Base-by-base conservation (phyloP, 2,329 filamentous ascomycete genomes). In the Aureobasidium sp. region DNA sequence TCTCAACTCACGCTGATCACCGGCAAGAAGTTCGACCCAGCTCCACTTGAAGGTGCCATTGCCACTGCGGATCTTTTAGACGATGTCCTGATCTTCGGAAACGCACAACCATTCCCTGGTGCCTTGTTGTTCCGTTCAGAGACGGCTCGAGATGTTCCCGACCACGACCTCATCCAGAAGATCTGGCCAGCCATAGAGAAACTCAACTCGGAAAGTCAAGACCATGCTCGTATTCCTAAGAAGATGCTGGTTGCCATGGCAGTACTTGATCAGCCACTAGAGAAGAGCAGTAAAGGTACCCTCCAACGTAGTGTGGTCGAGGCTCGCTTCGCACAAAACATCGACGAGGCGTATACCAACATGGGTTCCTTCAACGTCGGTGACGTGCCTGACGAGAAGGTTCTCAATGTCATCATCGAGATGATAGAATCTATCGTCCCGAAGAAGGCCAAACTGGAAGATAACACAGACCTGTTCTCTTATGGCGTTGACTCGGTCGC, bases 21-120 rank as follows among this genome's bases (percentile, higher is more conserved):
- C 7, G 85, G 86, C 2, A 87, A 88, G 74, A 89, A 88, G 66
- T 87, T 88, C 63, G 84, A 88, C 65, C 85, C 85, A 1, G 79
- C 81, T 1, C 81, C 82, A 0, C 69, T 88, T 3, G 86, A 89
- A 69, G 80, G 78, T 2, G 76, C 75, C 0, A 78, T 88, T 5
- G 70, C 77, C 1, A 74, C 78, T 1, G 69, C 69, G 11, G 65
- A 70, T 1, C 32, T 79, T 1, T 66, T 87, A 0, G 69, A 74
- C 2, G 84, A 87, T 61, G 81, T 80, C 0, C 71, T 88, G 27
- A 77, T 88, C 10, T 87, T 88, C 66, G 86, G 86, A 0, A 79
- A 79, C n/a, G 80, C 79, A 0, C 73, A 72, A 59, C 77, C 81
- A 1, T 83, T 80, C 55, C 79, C 84, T 2, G 85, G 85, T 0